These are phyloP conservation scores for Magnolia officinalis DNA, from an alignment of 164 flowering plant genomes.

Conservation along the genomic window DNA sequence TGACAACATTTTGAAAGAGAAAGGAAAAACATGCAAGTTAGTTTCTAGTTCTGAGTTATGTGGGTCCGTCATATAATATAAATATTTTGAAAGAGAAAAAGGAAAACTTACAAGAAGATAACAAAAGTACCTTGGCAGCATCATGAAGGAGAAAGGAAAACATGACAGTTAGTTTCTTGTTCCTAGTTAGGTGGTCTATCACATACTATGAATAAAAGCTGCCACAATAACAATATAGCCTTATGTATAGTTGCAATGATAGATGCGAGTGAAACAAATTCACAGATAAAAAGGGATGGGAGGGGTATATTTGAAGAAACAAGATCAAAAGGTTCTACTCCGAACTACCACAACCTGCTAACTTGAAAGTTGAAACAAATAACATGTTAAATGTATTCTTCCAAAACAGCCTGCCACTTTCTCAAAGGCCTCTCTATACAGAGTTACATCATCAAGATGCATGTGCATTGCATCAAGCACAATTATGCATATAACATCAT, in stretches of 20 bases:
- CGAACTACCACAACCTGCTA: not conserved
- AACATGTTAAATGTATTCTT: not conserved
- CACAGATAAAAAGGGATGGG: not conserved
- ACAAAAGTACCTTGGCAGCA: not conserved
- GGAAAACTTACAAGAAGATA: not conserved
- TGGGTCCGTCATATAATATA: too few species aligned
- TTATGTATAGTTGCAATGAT: not conserved
- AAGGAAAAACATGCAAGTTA: too few species aligned
- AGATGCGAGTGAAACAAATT: not conserved
- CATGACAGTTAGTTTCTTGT: not conserved
- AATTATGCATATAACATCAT: not conserved
- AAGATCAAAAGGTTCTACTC: not conserved
- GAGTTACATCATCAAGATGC: too few species aligned
- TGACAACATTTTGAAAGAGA: too few species aligned
- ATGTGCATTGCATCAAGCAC: not conserved
- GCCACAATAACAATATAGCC: not conserved
- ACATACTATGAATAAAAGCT: not conserved
- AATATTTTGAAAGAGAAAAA: too few species aligned
- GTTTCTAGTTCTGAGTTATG: too few species aligned
- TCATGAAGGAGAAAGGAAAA: not conserved
- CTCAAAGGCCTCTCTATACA: too few species aligned
- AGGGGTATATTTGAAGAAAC: not conserved
- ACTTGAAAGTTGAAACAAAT: not conserved
- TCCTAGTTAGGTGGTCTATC: too few species aligned
- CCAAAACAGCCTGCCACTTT: too few species aligned